phyloP scores from a whole-genome alignment of 495 filamentous ascomycete genomes.

The Hyaloscypha hepaticicola region DNA sequence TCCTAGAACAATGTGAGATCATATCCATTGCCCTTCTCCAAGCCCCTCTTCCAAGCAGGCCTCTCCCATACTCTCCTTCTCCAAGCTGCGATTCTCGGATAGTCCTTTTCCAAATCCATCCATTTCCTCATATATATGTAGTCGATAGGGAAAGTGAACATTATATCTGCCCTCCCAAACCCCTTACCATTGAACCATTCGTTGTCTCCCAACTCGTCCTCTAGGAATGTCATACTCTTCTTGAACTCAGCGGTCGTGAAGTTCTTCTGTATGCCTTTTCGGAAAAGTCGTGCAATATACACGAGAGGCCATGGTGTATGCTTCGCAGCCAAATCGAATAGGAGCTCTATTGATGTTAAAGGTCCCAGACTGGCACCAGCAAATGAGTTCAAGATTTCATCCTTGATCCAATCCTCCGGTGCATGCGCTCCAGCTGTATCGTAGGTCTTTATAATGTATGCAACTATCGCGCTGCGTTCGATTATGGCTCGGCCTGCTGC shows the following conservation, averaged over 20 bases:
- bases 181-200: constrained; percentile 29
- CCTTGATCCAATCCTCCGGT: constrained; percentile 19
- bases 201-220: constrained; percentile 19
- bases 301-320: constrained; percentile 23
- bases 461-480: constrained; percentile 22
- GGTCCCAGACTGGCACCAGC: constrained; percentile 19
- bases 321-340: constrained; percentile 11
- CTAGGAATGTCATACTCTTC: constrained; percentile 20
- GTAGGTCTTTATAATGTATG: constrained; percentile 28
- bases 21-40: constrained; percentile 30
- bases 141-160: constrained; percentile 24
- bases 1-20: constrained; percentile 8
- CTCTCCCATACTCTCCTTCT: constrained; percentile 21
- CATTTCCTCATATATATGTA: constrained; percentile 17
- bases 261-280: constrained; percentile 2
- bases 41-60: constrained; percentile 25
- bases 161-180: constrained; percentile 26
- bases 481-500: constrained; percentile 24
- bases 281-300: constrained; percentile 7
- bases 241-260: constrained; percentile 22
- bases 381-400: constrained; percentile 22
- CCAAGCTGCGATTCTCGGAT: constrained; percentile 27
- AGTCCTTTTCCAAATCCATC: constrained; percentile 21
- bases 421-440: constrained; percentile 19
- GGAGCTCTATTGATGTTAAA: constrained; percentile 9